These are phyloP conservation scores for Wickerhamiella spandovensis DNA, from an alignment of 805 yeast species.

Conservation along the genomic window DNA sequence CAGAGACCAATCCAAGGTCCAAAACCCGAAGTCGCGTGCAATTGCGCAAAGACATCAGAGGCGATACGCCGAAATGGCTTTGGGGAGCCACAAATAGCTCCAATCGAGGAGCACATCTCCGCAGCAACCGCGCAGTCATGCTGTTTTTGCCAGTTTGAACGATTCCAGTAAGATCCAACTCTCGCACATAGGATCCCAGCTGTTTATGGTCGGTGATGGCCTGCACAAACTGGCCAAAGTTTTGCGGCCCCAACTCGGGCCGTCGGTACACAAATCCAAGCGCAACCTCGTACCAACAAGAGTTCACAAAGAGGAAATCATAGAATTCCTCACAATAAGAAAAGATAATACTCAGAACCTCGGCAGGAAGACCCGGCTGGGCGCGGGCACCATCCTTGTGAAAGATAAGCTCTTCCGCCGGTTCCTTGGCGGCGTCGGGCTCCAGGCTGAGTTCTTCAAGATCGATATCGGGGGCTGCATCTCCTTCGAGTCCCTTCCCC, in stretches of 20 bases:
- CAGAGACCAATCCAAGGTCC: conserved; percentile 78
- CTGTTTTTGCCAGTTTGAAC: conserved; percentile 90
- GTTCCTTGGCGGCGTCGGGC: neutral
- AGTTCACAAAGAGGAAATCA: conserved; percentile 43
- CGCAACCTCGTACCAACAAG: conserved; percentile 44
- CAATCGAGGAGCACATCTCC: conserved; percentile 57
- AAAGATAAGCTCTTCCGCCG: neutral
- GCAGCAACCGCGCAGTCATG: conserved; percentile 64
- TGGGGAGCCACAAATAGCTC: conserved; percentile 80
- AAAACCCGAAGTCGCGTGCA: conserved; percentile 52
- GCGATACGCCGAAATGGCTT: conserved; percentile 85
- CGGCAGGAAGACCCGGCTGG: conserved; percentile 32
- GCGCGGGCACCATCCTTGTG: neutral
- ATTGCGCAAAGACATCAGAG: conserved; percentile 63
- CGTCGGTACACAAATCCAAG: conserved; percentile 50
- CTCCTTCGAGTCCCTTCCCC: conserved; percentile 19
- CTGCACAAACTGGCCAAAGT: conserved; percentile 63
- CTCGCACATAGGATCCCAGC: conserved; percentile 47
- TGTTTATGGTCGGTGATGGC: conserved; percentile 33
- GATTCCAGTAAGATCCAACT: conserved; percentile 62
- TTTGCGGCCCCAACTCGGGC: conserved; percentile 53
- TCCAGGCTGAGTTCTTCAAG: conserved; percentile 2
- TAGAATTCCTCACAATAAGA: conserved; percentile 23
- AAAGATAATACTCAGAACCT: conserved; percentile 33
- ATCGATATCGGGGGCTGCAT: conserved; percentile 3